Percentiles rank a stretch among this genome's conserved stretches.
These are phyloP conservation scores for Hypoxylon crocopeplum DNA, from an alignment of 495 filamentous ascomycete species.

Conservation along the genomic window DNA sequence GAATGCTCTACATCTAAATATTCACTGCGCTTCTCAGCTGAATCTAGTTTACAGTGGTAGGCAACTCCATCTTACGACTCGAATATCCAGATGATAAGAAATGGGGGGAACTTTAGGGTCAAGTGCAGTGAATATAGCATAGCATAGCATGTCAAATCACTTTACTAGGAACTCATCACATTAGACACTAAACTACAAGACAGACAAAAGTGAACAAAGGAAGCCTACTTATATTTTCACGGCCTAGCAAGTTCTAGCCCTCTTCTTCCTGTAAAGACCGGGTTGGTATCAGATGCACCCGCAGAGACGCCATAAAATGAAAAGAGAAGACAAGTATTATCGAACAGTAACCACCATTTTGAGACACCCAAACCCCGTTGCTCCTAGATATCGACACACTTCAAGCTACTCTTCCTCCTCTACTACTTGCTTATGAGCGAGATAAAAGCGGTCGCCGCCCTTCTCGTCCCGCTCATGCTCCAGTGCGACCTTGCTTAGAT, in stretches of 20 bases:
- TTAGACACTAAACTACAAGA: neutral
- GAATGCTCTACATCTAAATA: no score
- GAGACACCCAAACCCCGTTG: slow-evolving; percentile 3
- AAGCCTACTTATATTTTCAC: slow-evolving; percentile 20
- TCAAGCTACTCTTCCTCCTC: slow-evolving; percentile 64
- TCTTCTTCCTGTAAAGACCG: slow-evolving; percentile 24
- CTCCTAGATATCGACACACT: neutral
- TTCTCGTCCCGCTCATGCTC: slow-evolving; percentile 70
- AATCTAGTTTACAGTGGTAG: no score
- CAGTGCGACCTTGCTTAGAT: slow-evolving; percentile 76
- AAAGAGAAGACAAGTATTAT: slow-evolving; percentile 3
- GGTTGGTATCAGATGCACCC: slow-evolving; percentile 25
- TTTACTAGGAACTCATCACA: no score
- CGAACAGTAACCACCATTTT: slow-evolving; percentile 7
- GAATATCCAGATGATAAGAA: no score
- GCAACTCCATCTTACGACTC: no score
- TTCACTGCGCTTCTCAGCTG: no score
- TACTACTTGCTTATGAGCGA: slow-evolving; percentile 67
- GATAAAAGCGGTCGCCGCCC: slow-evolving; percentile 61
- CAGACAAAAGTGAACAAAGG: slow-evolving; percentile 17
- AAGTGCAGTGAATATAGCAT: no score
- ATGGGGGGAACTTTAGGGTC: no score
- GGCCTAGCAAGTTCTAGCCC: neutral
- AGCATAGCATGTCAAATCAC: no score
- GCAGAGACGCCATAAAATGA: slow-evolving; percentile 10